Evolutionary conservation across 2,329 filamentous ascomycete genomes (phyloP).

Genomic region (Xylariaceae sp.): DNA sequence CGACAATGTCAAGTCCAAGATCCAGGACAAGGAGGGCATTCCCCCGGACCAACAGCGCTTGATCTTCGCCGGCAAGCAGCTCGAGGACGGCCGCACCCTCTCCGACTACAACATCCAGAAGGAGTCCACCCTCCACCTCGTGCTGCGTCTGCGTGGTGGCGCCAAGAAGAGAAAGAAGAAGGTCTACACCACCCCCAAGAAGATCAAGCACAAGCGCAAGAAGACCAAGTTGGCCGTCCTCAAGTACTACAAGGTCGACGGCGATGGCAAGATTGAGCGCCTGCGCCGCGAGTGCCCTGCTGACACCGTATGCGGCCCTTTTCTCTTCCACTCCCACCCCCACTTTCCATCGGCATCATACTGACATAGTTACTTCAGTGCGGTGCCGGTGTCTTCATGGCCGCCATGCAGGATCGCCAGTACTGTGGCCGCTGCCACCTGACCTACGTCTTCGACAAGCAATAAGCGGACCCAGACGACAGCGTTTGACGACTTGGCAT

Average conservation of each 20-base stretch:
- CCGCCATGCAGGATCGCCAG: slow-evolving; percentile 99
- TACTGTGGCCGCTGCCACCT: slow-evolving; percentile 80
- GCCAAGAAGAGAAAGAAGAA: slow-evolving; percentile 99
- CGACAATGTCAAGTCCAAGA: slow-evolving; percentile 99
- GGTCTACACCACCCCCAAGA: slow-evolving; percentile 99
- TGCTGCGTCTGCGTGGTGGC: slow-evolving; percentile 96
- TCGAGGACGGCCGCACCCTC: slow-evolving; percentile 97
- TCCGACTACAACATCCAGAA: slow-evolving; percentile 99
- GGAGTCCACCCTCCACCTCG: slow-evolving; percentile 97
- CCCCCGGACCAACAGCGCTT: slow-evolving; percentile 98
- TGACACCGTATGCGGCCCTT: slow-evolving; percentile 65
- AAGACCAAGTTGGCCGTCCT: slow-evolving; percentile 99
- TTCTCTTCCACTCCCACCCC: background rate
- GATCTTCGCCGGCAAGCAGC: slow-evolving; percentile 99
- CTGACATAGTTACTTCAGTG: too few species aligned
- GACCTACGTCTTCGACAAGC: slow-evolving; percentile 70
- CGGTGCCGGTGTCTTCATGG: slow-evolving; percentile 99
- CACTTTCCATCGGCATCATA: slow-evolving; percentile 22
- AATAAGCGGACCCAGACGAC: slow-evolving; percentile 21
- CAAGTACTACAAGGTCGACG: slow-evolving; percentile 99
- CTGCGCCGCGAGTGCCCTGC: slow-evolving; percentile 95
- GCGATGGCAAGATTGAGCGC: slow-evolving; percentile 99
- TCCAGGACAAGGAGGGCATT: slow-evolving; percentile 98
- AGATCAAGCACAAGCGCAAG: slow-evolving; percentile 99
- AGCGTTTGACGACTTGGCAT: slow-evolving; percentile 6